A percentile compares a stretch with the other conserved stretches of the same genome.
Conservation (phyloP, 805 yeast species). For the Sugiyamaella lignohabitans region DNA sequence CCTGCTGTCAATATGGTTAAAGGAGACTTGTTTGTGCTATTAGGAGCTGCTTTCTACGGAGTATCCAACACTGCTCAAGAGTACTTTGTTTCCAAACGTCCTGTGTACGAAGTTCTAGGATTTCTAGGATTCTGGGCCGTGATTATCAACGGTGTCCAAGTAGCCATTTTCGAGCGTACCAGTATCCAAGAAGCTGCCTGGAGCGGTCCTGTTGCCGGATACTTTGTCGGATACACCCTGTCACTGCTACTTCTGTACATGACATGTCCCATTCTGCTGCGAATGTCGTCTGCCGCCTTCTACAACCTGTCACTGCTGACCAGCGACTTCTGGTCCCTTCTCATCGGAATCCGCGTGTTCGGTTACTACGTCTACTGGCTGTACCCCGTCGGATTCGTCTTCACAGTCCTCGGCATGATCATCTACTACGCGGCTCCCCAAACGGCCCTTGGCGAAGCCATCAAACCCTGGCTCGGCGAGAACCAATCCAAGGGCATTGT, state of each 20-base stretch:
- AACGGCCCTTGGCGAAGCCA: conserved; percentile 34
- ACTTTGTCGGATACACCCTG: conserved; percentile 38
- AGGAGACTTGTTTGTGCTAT: conserved; percentile 39
- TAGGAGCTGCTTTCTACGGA: conserved; percentile 42
- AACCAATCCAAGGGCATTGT: conserved; percentile 26
- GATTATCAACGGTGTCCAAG: conserved; percentile 39
- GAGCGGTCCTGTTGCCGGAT: conserved; percentile 37
- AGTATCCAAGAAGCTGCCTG: conserved; percentile 34
- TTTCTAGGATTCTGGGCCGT: conserved; percentile 39
- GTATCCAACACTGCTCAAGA: conserved; percentile 40
- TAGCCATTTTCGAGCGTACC: conserved; percentile 38
- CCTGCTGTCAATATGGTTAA: conserved; percentile 36
- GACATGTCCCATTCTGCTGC: conserved; percentile 38
- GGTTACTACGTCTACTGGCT: conserved; percentile 41
- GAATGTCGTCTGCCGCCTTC: conserved; percentile 43
- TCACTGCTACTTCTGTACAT: conserved; percentile 36
- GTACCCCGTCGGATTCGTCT: conserved; percentile 42
- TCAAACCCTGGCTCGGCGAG: conserved; percentile 39
- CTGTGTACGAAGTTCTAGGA: conserved; percentile 40
- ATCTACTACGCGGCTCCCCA: conserved; percentile 35
- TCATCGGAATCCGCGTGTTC: conserved; percentile 40
- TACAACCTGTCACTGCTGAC: conserved; percentile 40
- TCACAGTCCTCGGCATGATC: conserved; percentile 37
- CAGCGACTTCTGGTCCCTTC: conserved; percentile 41
- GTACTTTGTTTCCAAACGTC: conserved; percentile 39